Percentiles rank a stretch among this genome's conserved stretches.
phyloP scores from a whole-genome alignment of 768 basidiomycete species.

The Strobilomyces confusus region DNA sequence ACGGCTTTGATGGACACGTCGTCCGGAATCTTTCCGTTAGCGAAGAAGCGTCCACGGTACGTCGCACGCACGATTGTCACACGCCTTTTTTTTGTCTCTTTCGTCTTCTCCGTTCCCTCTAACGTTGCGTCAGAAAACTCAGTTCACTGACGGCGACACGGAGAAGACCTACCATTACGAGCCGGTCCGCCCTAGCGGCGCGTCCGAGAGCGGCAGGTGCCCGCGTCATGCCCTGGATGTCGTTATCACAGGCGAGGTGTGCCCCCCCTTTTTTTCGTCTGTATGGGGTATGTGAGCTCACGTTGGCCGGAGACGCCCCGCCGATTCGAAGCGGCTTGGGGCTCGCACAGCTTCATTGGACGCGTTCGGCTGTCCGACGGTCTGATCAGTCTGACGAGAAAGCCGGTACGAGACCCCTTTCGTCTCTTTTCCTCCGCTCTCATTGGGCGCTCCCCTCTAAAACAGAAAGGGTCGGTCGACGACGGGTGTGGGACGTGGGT shows the following conservation, averaged over 20 bases:
- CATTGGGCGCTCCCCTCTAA: background rate
- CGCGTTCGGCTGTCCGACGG: conserved; percentile 54
- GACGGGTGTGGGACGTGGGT: conserved; percentile 48
- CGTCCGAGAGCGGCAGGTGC: conserved; percentile 25
- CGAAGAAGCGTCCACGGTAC: conserved; percentile 23
- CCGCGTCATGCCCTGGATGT: conserved; percentile 33
- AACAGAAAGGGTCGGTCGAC: conserved; percentile 39
- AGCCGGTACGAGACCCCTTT: conserved; percentile 44
- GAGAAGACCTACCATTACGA: conserved; percentile 27
- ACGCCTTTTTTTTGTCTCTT: background rate
- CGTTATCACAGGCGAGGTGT: conserved; percentile 34
- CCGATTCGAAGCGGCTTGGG: conserved; percentile 61
- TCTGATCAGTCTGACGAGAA: conserved; percentile 54
- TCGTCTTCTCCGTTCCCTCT: no score
- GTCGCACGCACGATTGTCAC: conserved; percentile 27
- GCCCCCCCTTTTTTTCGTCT: conserved; percentile 14
- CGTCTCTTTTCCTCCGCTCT: background rate
- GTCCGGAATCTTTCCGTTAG: conserved; percentile 19
- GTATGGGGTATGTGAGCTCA: conserved; percentile 21
- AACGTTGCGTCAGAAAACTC: conserved; percentile 10
- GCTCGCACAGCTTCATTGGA: conserved; percentile 58
- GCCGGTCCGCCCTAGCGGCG: conserved; percentile 29
- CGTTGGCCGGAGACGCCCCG: conserved; percentile 43
- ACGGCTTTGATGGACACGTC: conserved; percentile 22
- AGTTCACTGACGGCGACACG: conserved; percentile 28